A percentile compares a stretch with the other conserved stretches of the same genome.
Conservation (phyloP, 164 flowering plant species). For the Tinospora cordifolia region DNA sequence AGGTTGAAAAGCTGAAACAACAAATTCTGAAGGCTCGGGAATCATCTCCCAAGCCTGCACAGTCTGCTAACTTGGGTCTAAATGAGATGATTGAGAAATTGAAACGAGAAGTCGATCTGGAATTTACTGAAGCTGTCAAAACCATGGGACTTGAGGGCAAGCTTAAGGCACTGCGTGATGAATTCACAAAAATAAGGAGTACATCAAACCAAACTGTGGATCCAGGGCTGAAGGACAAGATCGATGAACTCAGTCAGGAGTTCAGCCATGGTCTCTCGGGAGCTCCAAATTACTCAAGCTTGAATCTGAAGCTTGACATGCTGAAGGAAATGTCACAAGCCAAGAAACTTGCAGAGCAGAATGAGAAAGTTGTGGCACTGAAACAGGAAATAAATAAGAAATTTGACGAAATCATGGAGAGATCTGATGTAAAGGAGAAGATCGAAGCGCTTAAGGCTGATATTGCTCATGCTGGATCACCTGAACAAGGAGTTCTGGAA, state of each 20-base stretch:
- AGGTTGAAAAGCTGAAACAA: conserved; percentile 59
- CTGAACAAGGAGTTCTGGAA: conserved; percentile 30
- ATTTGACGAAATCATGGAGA: conserved; percentile 35
- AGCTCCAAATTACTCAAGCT: conserved; percentile 59
- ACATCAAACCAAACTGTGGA: conserved; percentile 28
- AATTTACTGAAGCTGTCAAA: conserved; percentile 52
- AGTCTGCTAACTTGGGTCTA: conserved; percentile 29
- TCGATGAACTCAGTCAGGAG: conserved; percentile 45
- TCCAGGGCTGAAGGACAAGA: conserved; percentile 34
- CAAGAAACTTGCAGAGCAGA: conserved; percentile 34
- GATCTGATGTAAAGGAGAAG: conserved; percentile 42
- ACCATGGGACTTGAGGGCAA: conserved; percentile 49
- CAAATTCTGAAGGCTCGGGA: conserved; percentile 46
- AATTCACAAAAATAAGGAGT: conserved; percentile 38
- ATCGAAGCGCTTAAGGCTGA: conserved; percentile 41
- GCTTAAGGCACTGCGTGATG: conserved; percentile 36
- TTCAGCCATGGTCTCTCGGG: conserved; percentile 36
- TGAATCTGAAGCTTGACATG: conserved; percentile 52
- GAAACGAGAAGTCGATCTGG: conserved; percentile 53
- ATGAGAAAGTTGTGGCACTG: conserved; percentile 23
- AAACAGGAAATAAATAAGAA: conserved; percentile 49
- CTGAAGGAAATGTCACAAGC: conserved; percentile 50
- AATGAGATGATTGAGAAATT: conserved; percentile 57
- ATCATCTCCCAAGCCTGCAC: conserved; percentile 38
- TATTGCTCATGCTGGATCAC: conserved; percentile 29